These are phyloP conservation scores for Penicillium sp. DNA, from an alignment of 2,329 filamentous ascomycete species.

Conservation along the genomic window DNA sequence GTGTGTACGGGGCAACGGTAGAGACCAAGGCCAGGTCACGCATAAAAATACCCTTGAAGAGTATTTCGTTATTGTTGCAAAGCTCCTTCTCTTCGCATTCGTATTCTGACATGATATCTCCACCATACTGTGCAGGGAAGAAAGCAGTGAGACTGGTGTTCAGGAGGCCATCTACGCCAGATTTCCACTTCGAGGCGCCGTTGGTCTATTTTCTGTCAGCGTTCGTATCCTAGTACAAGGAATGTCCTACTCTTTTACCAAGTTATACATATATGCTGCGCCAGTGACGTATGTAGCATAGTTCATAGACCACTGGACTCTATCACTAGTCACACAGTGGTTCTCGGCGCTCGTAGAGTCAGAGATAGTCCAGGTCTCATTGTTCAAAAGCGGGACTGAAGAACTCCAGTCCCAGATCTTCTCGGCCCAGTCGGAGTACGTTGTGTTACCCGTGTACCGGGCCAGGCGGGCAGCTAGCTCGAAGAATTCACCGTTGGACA, in stretches of 20 bases:
- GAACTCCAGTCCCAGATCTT: constrained; percentile 18
- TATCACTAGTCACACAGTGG: constrained; percentile 59
- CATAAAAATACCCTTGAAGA: constrained; percentile 69
- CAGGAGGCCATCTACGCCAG: constrained; percentile 53
- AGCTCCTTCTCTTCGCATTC: constrained; percentile 61
- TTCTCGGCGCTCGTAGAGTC: constrained; percentile 39
- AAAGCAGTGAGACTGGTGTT: constrained; percentile 45
- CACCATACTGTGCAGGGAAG: constrained; percentile 3
- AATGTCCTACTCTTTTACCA: constrained; percentile 32
- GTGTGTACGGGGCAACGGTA: constrained; percentile 61
- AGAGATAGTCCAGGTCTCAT: constrained; percentile 10
- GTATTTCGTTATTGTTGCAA: constrained; percentile 68
- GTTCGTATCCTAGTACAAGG: neutral
- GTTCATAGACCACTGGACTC: constrained; percentile 67
- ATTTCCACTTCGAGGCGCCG: constrained; percentile 35
- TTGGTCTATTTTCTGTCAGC: constrained; percentile 27
- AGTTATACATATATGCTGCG: constrained; percentile 68
- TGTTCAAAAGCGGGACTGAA: constrained; percentile 8
- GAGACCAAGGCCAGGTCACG: constrained; percentile 57
- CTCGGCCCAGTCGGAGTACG: constrained; percentile 13
- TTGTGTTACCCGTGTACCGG: constrained; percentile 7
- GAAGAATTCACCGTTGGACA: constrained; percentile 14
- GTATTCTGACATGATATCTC: constrained; percentile 60
- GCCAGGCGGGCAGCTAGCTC: constrained; percentile 13
- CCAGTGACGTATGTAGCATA: constrained; percentile 61